phyloP scores from a whole-genome alignment of 2,329 filamentous ascomycete species.

The Dactylellina drechsleri region DNA sequence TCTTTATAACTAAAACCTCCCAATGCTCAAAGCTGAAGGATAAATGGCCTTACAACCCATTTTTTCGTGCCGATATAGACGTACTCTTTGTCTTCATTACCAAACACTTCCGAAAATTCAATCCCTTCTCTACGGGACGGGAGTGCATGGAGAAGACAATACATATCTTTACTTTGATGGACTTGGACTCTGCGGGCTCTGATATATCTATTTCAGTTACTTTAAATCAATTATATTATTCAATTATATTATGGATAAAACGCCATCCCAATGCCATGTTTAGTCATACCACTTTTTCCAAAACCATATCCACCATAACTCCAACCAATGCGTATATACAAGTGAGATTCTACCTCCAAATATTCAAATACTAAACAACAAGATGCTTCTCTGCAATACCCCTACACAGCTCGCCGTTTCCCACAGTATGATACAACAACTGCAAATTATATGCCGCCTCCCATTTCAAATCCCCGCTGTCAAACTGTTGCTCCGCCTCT shows the following conservation, averaged over 20 bases:
- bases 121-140: slow-evolving; percentile 66
- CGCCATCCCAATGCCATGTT: slow-evolving; percentile 1
- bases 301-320: background rate
- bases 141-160: slow-evolving; percentile 73
- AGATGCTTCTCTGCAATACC: slow-evolving; percentile 67
- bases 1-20: slow-evolving; percentile 62
- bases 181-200: background rate
- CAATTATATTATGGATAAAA: slow-evolving; percentile 5
- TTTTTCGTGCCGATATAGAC: slow-evolving; percentile 66
- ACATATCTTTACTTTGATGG: slow-evolving; percentile 62
- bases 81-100: slow-evolving; percentile 68
- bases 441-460: slow-evolving; percentile 82
- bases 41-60: slow-evolving; percentile 55
- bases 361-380: slow-evolving; percentile 26
- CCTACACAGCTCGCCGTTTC: slow-evolving; percentile 71
- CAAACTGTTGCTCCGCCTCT: slow-evolving; percentile 62
- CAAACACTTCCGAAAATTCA: slow-evolving; percentile 68
- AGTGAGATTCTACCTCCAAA: slow-evolving; percentile 1
- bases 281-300: background rate
- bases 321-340: slow-evolving; percentile 3
- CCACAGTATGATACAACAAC: slow-evolving; percentile 72
- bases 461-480: slow-evolving; percentile 67
- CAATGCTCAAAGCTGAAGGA: slow-evolving; percentile 58
- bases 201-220: background rate
- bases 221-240: background rate